phyloP scores from a whole-genome alignment of 352 stramenopile genomes.

The Globisporangium polare region DNA sequence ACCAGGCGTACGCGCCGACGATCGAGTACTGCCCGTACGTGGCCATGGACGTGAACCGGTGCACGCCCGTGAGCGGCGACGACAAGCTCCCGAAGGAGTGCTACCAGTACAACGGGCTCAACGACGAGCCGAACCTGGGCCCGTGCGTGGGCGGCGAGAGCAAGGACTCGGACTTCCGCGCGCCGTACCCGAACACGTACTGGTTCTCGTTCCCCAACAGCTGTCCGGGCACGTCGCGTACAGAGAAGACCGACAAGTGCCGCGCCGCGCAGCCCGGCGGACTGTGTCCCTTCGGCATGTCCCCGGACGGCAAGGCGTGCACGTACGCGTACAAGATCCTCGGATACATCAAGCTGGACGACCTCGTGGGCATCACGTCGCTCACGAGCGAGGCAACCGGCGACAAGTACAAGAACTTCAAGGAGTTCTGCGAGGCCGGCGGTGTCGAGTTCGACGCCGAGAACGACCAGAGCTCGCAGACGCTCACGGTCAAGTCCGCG shows the following conservation, averaged over 20 bases:
- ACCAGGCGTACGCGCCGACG: slow-evolving; percentile 22
- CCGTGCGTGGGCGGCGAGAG: slow-evolving; percentile 39
- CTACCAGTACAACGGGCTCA: slow-evolving; percentile 48
- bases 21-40: slow-evolving; percentile 55
- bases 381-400: slow-evolving; percentile 34
- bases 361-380: slow-evolving; percentile 52
- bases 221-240: slow-evolving; percentile 40
- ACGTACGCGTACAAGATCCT: slow-evolving; percentile 59
- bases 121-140: slow-evolving; percentile 43
- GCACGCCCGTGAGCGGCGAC: slow-evolving; percentile 29
- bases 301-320: slow-evolving; percentile 47
- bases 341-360: slow-evolving; percentile 50
- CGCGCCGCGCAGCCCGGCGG: slow-evolving; percentile 30
- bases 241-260: slow-evolving; percentile 45
- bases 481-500: slow-evolving; percentile 33
- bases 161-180: slow-evolving; percentile 36
- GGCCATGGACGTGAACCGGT: slow-evolving; percentile 39
- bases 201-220: slow-evolving; percentile 73
- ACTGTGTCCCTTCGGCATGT: slow-evolving; percentile 33
- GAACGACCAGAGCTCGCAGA: slow-evolving; percentile 29
- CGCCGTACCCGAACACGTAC: slow-evolving; percentile 57
- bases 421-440: slow-evolving; percentile 42
- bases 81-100: slow-evolving; percentile 32
- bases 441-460: slow-evolving; percentile 43
- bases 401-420: slow-evolving; percentile 31